Percentiles rank a stretch among this genome's conserved stretches.
Conservation (phyloP, 345 rosid genomes). For the Adansonia digitata region DNA sequence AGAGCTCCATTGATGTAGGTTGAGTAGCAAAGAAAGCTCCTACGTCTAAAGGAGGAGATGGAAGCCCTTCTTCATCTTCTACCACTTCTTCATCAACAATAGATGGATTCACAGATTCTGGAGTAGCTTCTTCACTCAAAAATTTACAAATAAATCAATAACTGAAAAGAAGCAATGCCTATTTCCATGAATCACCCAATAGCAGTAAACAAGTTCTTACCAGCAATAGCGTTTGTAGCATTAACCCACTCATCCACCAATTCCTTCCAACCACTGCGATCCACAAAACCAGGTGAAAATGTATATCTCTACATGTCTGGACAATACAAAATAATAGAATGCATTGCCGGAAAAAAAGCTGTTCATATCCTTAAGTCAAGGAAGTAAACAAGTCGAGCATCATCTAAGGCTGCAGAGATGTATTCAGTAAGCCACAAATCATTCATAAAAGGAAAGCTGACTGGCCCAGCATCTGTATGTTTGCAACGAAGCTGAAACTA, state of each 20-base stretch:
- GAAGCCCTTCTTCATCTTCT: slow-evolving; percentile 75
- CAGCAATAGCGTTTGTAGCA: slow-evolving; percentile 48
- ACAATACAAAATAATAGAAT: not conserved
- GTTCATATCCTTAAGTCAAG: not conserved
- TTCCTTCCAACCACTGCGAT: slow-evolving; percentile 69
- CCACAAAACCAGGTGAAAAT: slow-evolving; percentile 14
- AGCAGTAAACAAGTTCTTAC: slow-evolving; percentile 27
- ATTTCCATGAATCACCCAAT: not conserved
- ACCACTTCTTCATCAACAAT: slow-evolving; percentile 34
- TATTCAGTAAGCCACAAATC: not conserved
- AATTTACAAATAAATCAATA: slow-evolving; percentile 9
- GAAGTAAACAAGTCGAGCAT: not conserved
- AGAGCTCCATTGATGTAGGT: slow-evolving; percentile 64
- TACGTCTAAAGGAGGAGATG: slow-evolving; percentile 87
- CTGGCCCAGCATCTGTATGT: not conserved
- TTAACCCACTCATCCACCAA: slow-evolving; percentile 83
- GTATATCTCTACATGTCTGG: not conserved
- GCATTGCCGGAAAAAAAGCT: not conserved
- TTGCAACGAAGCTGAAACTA: not conserved
- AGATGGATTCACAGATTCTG: slow-evolving; percentile 83
- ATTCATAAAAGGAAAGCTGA: not conserved
- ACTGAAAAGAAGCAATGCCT: slow-evolving; percentile 8
- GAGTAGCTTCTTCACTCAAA: slow-evolving; percentile 63
- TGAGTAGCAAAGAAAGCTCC: slow-evolving; percentile 65
- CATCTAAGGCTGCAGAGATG: not conserved